Conservation (phyloP, 306 rosid genomes). For the Abrus precatorius region DNA sequence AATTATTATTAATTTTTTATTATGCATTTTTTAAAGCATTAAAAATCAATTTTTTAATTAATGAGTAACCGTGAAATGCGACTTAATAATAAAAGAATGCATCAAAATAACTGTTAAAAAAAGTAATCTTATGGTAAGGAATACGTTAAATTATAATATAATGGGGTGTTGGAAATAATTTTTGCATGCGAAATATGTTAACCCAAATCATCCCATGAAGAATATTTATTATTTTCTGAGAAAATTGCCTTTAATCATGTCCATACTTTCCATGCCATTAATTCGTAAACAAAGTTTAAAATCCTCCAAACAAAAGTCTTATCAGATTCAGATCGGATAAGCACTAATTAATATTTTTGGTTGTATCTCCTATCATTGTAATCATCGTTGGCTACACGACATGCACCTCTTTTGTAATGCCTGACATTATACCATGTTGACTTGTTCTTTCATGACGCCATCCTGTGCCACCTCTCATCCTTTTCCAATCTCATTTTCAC, state of each 20-base stretch:
- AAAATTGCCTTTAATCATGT: constrained; percentile 9
- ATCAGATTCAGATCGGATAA: constrained; percentile 31
- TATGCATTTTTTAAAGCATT: too few relatives aligned
- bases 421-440: neutral
- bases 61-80: neutral
- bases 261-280: constrained; percentile 25
- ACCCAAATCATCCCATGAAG: constrained; percentile 5
- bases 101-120: neutral
- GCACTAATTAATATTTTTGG: constrained; percentile 20
- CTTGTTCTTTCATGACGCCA: neutral
- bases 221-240: constrained; percentile 35
- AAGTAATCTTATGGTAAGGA: neutral
- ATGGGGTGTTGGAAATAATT: neutral
- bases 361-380: constrained; percentile 9
- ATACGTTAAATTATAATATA: neutral
- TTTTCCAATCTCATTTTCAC: neutral
- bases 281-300: neutral
- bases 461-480: neutral
- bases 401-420: constrained; percentile 5
- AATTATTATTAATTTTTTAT: too few relatives aligned
- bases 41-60: neutral
- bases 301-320: neutral
- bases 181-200: constrained; percentile 5
- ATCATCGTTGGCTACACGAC: constrained; percentile 13
- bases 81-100: neutral